Conservation (phyloP, 2,329 filamentous ascomycete species). For the Venturia pyrina region DNA sequence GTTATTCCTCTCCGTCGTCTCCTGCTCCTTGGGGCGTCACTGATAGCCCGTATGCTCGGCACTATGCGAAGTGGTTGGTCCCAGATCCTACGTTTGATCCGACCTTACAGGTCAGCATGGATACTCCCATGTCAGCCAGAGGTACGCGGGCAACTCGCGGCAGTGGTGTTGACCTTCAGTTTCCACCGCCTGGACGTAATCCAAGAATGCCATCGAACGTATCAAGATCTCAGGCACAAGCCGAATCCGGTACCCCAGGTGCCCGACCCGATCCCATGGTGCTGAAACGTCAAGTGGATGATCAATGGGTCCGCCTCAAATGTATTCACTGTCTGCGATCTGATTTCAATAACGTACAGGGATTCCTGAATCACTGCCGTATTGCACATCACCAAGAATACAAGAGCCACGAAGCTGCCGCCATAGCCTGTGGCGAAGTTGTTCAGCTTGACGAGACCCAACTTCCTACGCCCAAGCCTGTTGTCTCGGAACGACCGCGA, state of each 20-base stretch:
- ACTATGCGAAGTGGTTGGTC: slow-evolving; percentile 93
- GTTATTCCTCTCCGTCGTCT: slow-evolving; percentile 60
- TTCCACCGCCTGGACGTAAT: slow-evolving; percentile 41
- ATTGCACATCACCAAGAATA: slow-evolving; percentile 91
- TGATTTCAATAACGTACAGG: slow-evolving; percentile 92
- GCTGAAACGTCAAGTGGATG: slow-evolving; percentile 42
- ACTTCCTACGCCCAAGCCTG: slow-evolving; percentile 16
- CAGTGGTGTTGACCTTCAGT: slow-evolving; percentile 49
- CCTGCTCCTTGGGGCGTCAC: slow-evolving; percentile 83
- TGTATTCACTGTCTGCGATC: slow-evolving; percentile 78
- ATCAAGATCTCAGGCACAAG: slow-evolving; percentile 69
- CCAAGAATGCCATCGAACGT: slow-evolving; percentile 50
- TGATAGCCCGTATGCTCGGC: slow-evolving; percentile 85
- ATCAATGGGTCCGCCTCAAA: slow-evolving; percentile 77
- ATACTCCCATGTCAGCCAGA: slow-evolving; percentile 16
- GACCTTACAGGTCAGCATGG: slow-evolving; percentile 26
- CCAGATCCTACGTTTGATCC: slow-evolving; percentile 76
- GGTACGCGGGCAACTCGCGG: slow-evolving; percentile 76
- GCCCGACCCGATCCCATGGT: slow-evolving; percentile 10
- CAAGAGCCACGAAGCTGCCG: slow-evolving; percentile 92
- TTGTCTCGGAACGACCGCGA: background rate
- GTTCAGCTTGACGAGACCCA: slow-evolving; percentile 1
- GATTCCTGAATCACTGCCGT: slow-evolving; percentile 98
- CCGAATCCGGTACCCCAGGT: slow-evolving; percentile 18
- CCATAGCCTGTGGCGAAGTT: slow-evolving; percentile 62